These are phyloP conservation scores for Casuarina glauca DNA, from an alignment of 306 rosid species.

Conservation along the genomic window DNA sequence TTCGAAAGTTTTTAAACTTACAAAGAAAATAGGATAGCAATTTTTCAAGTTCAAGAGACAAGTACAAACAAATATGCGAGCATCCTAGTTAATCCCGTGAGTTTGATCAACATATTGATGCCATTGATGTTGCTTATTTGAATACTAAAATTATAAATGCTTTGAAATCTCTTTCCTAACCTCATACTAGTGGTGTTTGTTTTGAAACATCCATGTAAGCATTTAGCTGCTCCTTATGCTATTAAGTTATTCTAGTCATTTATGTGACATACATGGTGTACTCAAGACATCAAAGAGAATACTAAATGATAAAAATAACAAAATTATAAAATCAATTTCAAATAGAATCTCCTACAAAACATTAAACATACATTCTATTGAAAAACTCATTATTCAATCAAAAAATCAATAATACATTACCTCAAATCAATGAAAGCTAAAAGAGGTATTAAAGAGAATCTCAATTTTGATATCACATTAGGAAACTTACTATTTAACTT, in stretches of 20 bases:
- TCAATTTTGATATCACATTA: too few relatives aligned
- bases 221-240: neutral
- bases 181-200: neutral
- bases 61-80: slow-evolving; percentile 78
- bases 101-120: slow-evolving; percentile 26
- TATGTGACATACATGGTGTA: too few relatives aligned
- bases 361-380: too few relatives aligned
- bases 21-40: slow-evolving; percentile 57
- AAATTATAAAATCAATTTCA: too few relatives aligned
- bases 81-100: slow-evolving; percentile 80
- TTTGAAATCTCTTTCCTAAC: neutral
- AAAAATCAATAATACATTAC: too few relatives aligned
- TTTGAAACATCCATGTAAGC: neutral
- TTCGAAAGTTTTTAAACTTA: slow-evolving; percentile 35
- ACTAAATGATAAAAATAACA: too few relatives aligned
- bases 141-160: neutral
- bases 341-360: too few relatives aligned
- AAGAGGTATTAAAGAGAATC: too few relatives aligned
- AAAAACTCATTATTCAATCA: too few relatives aligned
- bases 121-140: neutral
- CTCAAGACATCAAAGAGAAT: too few relatives aligned
- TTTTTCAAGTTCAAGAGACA: slow-evolving; percentile 87
- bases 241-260: neutral
- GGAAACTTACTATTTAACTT: too few relatives aligned
- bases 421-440: too few relatives aligned